These are phyloP conservation scores for Melampsora americana DNA, from an alignment of 1,284 basidiomycete genomes.

Conservation along the genomic window DNA sequence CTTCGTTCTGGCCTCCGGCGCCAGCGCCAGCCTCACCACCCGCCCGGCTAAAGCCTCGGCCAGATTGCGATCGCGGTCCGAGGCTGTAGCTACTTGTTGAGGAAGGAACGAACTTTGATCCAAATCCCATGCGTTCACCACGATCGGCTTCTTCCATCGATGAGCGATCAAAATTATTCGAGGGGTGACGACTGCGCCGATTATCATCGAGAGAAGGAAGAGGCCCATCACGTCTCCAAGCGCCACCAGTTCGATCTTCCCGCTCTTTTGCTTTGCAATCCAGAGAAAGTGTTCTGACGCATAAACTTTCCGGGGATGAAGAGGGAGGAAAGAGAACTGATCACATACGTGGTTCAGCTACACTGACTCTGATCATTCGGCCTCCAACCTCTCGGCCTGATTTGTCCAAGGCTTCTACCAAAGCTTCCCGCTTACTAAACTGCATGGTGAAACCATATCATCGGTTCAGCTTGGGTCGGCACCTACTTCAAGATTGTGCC, in stretches of 20 bases:
- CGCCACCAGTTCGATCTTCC: slow-evolving; percentile 41
- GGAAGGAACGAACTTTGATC: slow-evolving; percentile 38
- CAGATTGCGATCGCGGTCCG: slow-evolving; percentile 20
- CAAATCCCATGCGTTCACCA: slow-evolving; percentile 42
- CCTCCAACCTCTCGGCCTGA: slow-evolving; percentile 62
- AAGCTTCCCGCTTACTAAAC: slow-evolving; percentile 28
- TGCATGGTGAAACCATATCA: slow-evolving; percentile 53
- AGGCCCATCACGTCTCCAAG: slow-evolving; percentile 38
- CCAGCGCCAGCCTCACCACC: not conserved
- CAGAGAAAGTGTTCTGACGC: not conserved
- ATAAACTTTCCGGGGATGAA: not conserved
- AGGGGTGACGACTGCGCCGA: slow-evolving; percentile 27
- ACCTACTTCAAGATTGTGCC: slow-evolving; percentile 66
- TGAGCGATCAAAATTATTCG: slow-evolving; percentile 16
- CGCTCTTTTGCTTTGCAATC: slow-evolving; percentile 34
- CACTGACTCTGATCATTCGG: slow-evolving; percentile 79
- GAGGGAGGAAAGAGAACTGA: slow-evolving; percentile 31
- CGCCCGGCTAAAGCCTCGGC: slow-evolving; percentile 25
- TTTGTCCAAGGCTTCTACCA: slow-evolving; percentile 47
- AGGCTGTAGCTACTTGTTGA: slow-evolving; percentile 2
- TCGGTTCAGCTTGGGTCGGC: slow-evolving; percentile 75
- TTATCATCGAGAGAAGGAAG: slow-evolving; percentile 39
- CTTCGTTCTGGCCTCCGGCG: slow-evolving; percentile 3
- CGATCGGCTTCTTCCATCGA: slow-evolving; percentile 32
- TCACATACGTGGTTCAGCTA: slow-evolving; percentile 86